Percentiles rank a stretch among this genome's conserved stretches.
Evolutionary conservation across 75 land plant species (phyloP).

Genomic region (Chamaecyparis obtusa): DNA sequence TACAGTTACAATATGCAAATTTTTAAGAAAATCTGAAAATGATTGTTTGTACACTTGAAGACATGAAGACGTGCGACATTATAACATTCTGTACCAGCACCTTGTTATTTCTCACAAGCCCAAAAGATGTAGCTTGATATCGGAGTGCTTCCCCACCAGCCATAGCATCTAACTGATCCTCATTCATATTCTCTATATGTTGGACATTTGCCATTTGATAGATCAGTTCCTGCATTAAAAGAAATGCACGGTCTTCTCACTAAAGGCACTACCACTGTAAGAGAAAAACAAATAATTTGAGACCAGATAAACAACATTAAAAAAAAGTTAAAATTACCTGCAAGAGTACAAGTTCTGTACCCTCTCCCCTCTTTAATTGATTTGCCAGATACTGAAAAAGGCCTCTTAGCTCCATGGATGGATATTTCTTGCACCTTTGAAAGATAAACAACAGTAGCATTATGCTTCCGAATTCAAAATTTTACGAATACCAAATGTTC

Average conservation of each 20-base stretch:
- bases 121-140: constrained; percentile 89
- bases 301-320: not conserved
- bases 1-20: not conserved
- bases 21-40: not conserved
- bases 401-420: constrained; percentile 98
- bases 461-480: not conserved
- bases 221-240: constrained; percentile 70
- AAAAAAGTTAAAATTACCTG: constrained; percentile 57
- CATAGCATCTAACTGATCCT: constrained; percentile 97
- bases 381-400: constrained; percentile 98
- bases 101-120: constrained; percentile 89
- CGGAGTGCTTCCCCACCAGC: constrained; percentile 95
- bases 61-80: not conserved
- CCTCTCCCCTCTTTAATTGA: constrained; percentile 87
- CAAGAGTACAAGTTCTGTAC: constrained; percentile 89
- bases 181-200: constrained; percentile 96
- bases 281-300: not conserved
- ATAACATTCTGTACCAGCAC: constrained; percentile 18
- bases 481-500: not conserved
- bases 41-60: not conserved
- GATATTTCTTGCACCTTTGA: constrained; percentile 95
- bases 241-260: not conserved
- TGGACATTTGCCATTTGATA: constrained; percentile 99
- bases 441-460: constrained; percentile 12
- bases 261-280: not conserved